These are phyloP conservation scores for Camelina neglecta DNA, from an alignment of 345 rosid genomes.

Conservation along the genomic window DNA sequence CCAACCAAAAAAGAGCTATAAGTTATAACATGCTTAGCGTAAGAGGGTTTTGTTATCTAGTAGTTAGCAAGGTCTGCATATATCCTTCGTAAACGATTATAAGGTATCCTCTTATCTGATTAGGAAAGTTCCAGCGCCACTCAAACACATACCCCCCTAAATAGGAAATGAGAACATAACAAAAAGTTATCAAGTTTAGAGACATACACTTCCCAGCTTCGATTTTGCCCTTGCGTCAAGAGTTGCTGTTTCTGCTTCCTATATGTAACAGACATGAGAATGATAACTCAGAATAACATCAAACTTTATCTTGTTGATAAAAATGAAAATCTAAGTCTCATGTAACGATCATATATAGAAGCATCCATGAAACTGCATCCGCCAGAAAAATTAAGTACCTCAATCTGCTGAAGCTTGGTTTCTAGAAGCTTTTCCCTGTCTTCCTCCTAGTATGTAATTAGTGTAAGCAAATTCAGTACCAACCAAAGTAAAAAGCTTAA, in stretches of 20 bases:
- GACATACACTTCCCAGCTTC: constrained; percentile 81
- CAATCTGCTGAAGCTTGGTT: constrained; percentile 92
- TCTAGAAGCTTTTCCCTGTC: constrained; percentile 83
- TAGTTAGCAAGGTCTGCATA: constrained; percentile 16
- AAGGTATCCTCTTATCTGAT: constrained; percentile 17
- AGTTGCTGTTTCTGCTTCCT: constrained; percentile 94
- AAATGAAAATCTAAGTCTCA: constrained; percentile 19
- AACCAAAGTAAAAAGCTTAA: constrained; percentile 17
- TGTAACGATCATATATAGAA: constrained; percentile 6
- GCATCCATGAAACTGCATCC: constrained; percentile 27
- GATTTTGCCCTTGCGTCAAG: constrained; percentile 87
- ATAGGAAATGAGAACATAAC: constrained; percentile 19
- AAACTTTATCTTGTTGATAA: constrained; percentile 24
- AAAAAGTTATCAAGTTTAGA: constrained; percentile 34
- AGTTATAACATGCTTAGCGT: constrained; percentile 29
- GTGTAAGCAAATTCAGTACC: constrained; percentile 25
- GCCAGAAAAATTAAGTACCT: constrained; percentile 52
- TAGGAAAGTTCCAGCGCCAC: constrained; percentile 25
- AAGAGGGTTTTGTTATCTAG: constrained; percentile 2
- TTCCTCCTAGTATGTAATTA: constrained; percentile 65
- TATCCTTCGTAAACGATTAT: constrained; percentile 20
- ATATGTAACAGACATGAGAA: constrained; percentile 38
- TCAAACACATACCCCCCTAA: constrained; percentile 13
- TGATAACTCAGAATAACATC: constrained; percentile 29
- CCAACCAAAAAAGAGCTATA: constrained; percentile 38